phyloP scores from a whole-genome alignment of 202 grass and related monocot species.

The Schoenoplectus triqueter region DNA sequence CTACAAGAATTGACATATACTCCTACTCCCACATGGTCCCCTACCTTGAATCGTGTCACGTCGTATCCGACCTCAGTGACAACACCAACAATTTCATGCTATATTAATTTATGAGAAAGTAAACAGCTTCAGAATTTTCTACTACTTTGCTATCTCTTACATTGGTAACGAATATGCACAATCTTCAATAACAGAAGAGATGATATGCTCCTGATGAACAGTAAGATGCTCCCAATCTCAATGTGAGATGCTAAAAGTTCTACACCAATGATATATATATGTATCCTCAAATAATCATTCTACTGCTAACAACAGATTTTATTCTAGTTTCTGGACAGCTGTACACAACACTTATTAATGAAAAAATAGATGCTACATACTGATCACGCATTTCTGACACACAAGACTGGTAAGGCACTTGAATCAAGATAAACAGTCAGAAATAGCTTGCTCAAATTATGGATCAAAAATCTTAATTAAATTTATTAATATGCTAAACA shows the following conservation, averaged over 20 bases:
- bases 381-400: neutral
- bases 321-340: neutral
- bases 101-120: neutral
- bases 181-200: neutral
- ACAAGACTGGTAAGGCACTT: neutral
- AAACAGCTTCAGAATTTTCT: neutral
- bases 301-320: neutral
- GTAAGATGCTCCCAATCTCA: neutral
- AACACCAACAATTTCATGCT: slow-evolving; percentile 53
- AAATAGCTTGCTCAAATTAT: neutral
- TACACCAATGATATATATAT: neutral
- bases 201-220: neutral
- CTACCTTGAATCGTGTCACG: slow-evolving; percentile 43
- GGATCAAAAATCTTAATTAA: neutral
- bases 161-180: too few relatives aligned
- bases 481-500: neutral
- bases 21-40: slow-evolving; percentile 46
- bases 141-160: too few relatives aligned
- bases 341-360: neutral
- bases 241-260: neutral
- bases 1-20: slow-evolving; percentile 47
- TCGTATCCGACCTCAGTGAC: slow-evolving; percentile 41
- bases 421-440: neutral
- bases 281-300: neutral
- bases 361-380: neutral